Percentiles rank a stretch among this genome's conserved stretches.
These are phyloP conservation scores for Debaryomyces coudertii DNA, from an alignment of 1,139 yeast species.

Conservation along the genomic window DNA sequence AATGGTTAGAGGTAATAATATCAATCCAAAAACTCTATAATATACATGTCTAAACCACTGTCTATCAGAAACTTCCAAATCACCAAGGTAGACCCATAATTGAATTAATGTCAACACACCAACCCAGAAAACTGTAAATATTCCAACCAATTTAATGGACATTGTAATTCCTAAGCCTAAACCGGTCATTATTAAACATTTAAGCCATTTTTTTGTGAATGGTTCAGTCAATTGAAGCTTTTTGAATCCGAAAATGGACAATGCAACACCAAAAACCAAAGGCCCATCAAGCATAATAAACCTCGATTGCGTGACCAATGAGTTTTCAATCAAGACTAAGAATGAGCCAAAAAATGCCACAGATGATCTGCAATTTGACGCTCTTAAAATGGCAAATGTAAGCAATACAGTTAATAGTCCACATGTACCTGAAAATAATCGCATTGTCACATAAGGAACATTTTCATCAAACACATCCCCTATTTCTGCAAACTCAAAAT, in stretches of 20 bases:
- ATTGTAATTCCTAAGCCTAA: constrained; percentile 55
- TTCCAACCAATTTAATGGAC: constrained; percentile 58
- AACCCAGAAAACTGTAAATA: constrained; percentile 57
- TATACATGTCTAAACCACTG: constrained; percentile 35
- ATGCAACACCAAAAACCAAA: constrained; percentile 47
- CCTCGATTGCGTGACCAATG: constrained; percentile 55
- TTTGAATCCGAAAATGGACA: constrained; percentile 49
- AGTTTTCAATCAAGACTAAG: constrained; percentile 55
- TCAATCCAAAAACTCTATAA: constrained; percentile 35
- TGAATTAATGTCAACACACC: constrained; percentile 41
- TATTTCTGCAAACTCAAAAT: constrained; percentile 33
- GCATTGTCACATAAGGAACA: constrained; percentile 40
- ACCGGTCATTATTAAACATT: constrained; percentile 45
- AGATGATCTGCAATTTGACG: constrained; percentile 44
- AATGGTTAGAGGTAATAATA: constrained; percentile 52
- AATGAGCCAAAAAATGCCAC: constrained; percentile 50
- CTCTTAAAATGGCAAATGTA: constrained; percentile 52
- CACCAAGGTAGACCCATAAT: constrained; percentile 63
- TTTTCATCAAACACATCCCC: constrained; percentile 36
- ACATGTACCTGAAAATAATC: constrained; percentile 36
- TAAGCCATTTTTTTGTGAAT: constrained; percentile 50
- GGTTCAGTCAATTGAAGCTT: constrained; percentile 37
- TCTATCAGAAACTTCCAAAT: constrained; percentile 42
- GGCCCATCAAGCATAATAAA: constrained; percentile 55
- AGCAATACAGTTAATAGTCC: constrained; percentile 51